Evolutionary conservation across 768 basidiomycete genomes (phyloP), one percentile per base, ranked within the genome.

Genomic region (Phaffia australis): DNA sequence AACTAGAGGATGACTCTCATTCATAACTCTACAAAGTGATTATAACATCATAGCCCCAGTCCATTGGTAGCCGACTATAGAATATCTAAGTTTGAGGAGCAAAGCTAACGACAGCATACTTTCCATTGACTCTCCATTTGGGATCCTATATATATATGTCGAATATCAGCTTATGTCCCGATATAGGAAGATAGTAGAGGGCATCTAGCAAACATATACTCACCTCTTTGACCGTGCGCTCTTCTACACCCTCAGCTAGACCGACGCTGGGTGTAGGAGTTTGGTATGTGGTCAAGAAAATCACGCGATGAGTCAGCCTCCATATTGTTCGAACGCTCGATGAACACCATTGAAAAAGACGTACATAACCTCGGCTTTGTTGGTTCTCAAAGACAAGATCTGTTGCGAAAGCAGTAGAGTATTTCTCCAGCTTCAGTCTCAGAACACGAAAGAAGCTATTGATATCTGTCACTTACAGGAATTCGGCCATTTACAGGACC

Each of bases 281-380:
- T 23, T n/a, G 11, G 3, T 23, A 32, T 62, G 23, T 23, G 18
- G 48, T 35, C 61, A 63, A 14, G 25, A 42, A 23, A 47, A 21
- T 21, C n/a, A 18, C 42, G 11, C 5, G 21, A 9, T 8, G 16
- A 15, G 42, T 25, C 32, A 46, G 58, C 58, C 11, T n/a, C 2
- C 3, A 8, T 11, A 6, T 47, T 19, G 32, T 23, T 23, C 42
- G 42, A 5, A 60, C 23, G 9, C 5, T 46, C 4, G n/a, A 30
- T 5, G 47, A 19, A 18, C 51, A 56, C 8, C 5, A 16, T 15
- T 18, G 7, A 51, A 49, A 49, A 42, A 51, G 16, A 72, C 75
- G 64, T 61, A 76, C 74, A 85, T 87, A 1, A 95, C 91, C 73
- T 97, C 92, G 0, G 94, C 94, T 76, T 99, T 99, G 79, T 87